Base-by-base conservation (phyloP, 2,329 filamentous ascomycete genomes). In the Hypoxylon rubiginosum region DNA sequence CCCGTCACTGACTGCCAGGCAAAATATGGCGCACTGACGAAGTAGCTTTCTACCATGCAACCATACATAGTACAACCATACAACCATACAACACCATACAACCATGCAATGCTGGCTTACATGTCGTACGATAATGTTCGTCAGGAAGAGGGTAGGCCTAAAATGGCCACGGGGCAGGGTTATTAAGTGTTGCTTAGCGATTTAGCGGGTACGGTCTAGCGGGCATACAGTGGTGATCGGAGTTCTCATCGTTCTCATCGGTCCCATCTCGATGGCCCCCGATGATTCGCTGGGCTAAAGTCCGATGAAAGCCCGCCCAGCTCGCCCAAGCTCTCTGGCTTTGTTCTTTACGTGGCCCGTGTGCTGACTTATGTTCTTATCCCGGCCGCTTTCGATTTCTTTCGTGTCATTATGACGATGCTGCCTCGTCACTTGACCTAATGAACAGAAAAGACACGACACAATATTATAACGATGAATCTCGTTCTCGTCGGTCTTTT, bases 71-170 rank as follows among this genome's bases (percentile, higher is more conserved):
- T n/a, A n/a, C n/a, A n/a, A n/a, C n/a, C n/a, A n/a, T n/a, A n/a
- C n/a, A n/a, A n/a, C n/a, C n/a, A n/a, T n/a, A n/a, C n/a, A n/a
- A n/a, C n/a, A 50, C 28, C 28, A 30, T 53, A 26, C 39, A 24
- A 24, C 28, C 28, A 30, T 53, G 36, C 39, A 34, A 50, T 26
- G 41, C 60, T 67, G 62, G 36, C 55, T 64, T 34, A 58, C 41
- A 49, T 19, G 56, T 67, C 64, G 36, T 67, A 67, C 57, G 64
- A 64, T 61, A 4, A 4, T 36, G 1, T 49, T 17, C 21, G 34
- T 34, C 56, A n/a, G 53, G 53, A 59, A 26, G 19, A 48, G 54
- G 43, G 54, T 57, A 49, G 28, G 54, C 54, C 28, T 17, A 48
- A 10, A 46, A 19, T 8, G 26, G 17, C 39, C 17, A 26, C 54